Percentiles rank a stretch among this genome's conserved stretches.
These are phyloP conservation scores for Botrytis sinoallii DNA, from an alignment of 2,329 filamentous ascomycete species.

Conservation along the genomic window DNA sequence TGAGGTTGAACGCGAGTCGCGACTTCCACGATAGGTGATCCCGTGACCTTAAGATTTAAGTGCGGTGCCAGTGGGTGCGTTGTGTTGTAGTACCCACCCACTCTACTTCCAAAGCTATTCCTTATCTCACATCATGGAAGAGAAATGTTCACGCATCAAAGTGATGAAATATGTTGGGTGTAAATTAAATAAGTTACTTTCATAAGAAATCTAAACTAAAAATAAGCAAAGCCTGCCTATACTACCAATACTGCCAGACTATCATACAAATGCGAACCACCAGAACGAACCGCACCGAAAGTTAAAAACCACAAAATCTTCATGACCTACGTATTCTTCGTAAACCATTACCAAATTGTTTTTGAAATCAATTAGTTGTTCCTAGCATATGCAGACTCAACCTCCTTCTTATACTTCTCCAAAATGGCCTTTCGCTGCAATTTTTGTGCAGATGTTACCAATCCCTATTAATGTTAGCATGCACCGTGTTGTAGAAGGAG, in stretches of 20 bases:
- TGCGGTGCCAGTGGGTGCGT: no score
- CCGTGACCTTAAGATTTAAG: neutral
- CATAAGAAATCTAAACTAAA: conserved; percentile 11
- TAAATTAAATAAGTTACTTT: neutral
- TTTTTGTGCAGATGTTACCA: conserved; percentile 69
- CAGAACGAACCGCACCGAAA: neutral
- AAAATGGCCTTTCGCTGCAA: conserved; percentile 68
- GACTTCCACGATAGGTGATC: conserved; percentile 8
- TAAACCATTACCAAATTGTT: neutral
- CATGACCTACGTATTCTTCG: conserved; percentile 14
- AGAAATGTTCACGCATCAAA: neutral
- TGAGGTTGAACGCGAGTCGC: neutral
- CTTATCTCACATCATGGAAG: neutral
- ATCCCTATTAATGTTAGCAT: conserved; percentile 47
- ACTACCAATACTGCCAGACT: conserved; percentile 7
- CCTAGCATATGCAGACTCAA: conserved; percentile 42
- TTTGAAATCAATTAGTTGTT: conserved; percentile 22
- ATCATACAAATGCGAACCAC: conserved; percentile 20
- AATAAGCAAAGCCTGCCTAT: conserved; percentile 12
- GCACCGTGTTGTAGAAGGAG: conserved; percentile 34
- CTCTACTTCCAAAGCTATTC: neutral
- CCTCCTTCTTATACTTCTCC: conserved; percentile 57
- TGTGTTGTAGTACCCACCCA: neutral
- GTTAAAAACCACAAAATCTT: neutral
- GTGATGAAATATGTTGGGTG: neutral